Conservation (phyloP, 495 filamentous ascomycete species). For the Neurospora sp. region DNA sequence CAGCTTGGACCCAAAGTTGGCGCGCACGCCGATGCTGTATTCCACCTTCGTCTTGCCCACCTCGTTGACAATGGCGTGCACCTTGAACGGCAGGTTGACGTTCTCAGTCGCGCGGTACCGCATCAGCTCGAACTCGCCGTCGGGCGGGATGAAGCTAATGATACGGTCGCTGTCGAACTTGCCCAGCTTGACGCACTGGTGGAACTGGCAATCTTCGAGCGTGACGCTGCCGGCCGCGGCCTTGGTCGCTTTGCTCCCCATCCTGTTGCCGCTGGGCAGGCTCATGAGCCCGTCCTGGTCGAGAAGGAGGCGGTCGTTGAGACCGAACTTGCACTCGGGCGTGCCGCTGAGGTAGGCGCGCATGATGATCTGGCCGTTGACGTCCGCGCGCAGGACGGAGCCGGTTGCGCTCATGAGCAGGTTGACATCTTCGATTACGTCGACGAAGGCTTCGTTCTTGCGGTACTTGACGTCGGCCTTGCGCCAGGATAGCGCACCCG, state of each 20-base stretch:
- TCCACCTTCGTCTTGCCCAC: slow-evolving; percentile 96
- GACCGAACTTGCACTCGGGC: slow-evolving; percentile 97
- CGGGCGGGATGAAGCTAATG: slow-evolving; percentile 94
- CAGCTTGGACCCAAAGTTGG: slow-evolving; percentile 91
- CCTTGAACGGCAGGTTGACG: slow-evolving; percentile 97
- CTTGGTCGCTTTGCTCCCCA: slow-evolving; percentile 77
- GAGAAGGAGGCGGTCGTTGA: slow-evolving; percentile 90
- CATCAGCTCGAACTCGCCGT: slow-evolving; percentile 99
- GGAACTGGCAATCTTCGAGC: slow-evolving; percentile 97
- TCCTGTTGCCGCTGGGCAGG: slow-evolving; percentile 57
- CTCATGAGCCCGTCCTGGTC: slow-evolving; percentile 62
- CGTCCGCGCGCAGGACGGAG: slow-evolving; percentile 90
- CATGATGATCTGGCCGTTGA: slow-evolving; percentile 97
- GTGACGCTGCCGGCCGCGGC: slow-evolving; percentile 94
- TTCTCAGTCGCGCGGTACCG: slow-evolving; percentile 99
- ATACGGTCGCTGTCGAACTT: slow-evolving; percentile 97
- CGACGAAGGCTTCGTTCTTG: slow-evolving; percentile 64
- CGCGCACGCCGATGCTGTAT: slow-evolving; percentile 94
- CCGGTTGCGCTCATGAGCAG: slow-evolving; percentile 95
- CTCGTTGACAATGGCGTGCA: slow-evolving; percentile 97
- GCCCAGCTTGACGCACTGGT: slow-evolving; percentile 96
- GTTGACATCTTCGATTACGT: slow-evolving; percentile 97
- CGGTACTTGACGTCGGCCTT: slow-evolving; percentile 96
- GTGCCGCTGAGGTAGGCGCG: slow-evolving; percentile 94
- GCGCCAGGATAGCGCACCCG: slow-evolving; percentile 92